Percentiles rank a stretch among this genome's conserved stretches.
Evolutionary conservation across 2,329 filamentous ascomycete species (phyloP).

Genomic region (Alternaria hordeiaustralica): DNA sequence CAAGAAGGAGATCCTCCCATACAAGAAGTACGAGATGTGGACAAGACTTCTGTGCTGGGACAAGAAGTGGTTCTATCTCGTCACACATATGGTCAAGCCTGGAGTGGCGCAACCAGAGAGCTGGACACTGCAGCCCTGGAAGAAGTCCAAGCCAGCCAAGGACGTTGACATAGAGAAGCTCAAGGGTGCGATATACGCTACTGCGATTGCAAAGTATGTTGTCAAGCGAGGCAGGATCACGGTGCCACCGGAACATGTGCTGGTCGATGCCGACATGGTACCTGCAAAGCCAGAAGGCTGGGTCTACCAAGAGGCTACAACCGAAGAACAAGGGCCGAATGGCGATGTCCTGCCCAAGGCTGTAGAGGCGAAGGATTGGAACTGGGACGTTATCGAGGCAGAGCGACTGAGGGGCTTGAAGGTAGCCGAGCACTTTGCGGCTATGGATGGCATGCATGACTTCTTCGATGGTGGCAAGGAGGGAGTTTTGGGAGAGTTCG

Average conservation of each 20-base stretch:
- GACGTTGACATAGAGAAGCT: constrained; percentile 43
- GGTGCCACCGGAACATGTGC: constrained; percentile 78
- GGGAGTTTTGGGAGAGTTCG: constrained; percentile 53
- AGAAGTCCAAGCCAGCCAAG: constrained; percentile 29
- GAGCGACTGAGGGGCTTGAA: constrained; percentile 63
- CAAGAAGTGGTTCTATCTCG: constrained; percentile 58
- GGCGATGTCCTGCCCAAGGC: constrained; percentile 33
- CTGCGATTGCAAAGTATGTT: constrained; percentile 58
- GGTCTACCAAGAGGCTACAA: constrained; percentile 26
- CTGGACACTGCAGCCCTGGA: constrained; percentile 57
- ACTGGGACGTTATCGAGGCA: constrained; percentile 66
- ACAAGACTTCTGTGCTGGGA: constrained; percentile 58
- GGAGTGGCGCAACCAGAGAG: constrained; percentile 50
- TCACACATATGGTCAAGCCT: constrained; percentile 56
- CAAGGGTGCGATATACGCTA: constrained; percentile 56
- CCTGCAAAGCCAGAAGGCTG: constrained; percentile 72
- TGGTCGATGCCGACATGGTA: constrained; percentile 74
- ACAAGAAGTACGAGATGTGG: constrained; percentile 56
- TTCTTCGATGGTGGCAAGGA: constrained; percentile 56
- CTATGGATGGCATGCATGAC: constrained; percentile 60
- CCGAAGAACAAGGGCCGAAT: constrained; percentile 17
- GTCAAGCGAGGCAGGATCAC: constrained; percentile 71
- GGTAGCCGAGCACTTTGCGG: constrained; percentile 62
- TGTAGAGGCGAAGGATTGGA: constrained; percentile 56
- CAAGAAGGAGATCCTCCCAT: constrained; percentile 55